Evolutionary conservation across 305 asterid species (phyloP).

Genomic region (Fraxinus sp.): DNA sequence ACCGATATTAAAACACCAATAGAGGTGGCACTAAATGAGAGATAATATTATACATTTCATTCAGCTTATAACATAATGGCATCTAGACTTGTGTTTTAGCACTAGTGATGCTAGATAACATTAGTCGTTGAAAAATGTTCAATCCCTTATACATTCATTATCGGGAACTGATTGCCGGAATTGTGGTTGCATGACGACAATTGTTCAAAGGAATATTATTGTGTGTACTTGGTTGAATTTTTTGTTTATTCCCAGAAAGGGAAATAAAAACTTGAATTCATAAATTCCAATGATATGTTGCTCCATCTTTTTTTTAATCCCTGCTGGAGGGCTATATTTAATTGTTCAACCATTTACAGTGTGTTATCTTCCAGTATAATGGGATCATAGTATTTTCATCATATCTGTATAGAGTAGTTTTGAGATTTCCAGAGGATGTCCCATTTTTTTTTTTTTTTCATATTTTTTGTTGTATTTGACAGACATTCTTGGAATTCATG

Average conservation of each 20-base stretch:
- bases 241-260: not conserved
- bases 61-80: no score
- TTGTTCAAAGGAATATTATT: not conserved
- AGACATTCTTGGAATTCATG: constrained; percentile 62
- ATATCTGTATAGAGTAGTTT: not conserved
- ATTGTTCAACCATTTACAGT: not conserved
- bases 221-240: not conserved
- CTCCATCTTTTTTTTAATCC: not conserved
- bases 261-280: not conserved
- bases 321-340: not conserved
- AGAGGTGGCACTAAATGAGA: no score
- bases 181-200: not conserved
- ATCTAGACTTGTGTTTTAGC: no score
- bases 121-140: not conserved
- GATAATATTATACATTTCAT: no score
- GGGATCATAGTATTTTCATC: not conserved
- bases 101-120: no score
- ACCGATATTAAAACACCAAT: no score
- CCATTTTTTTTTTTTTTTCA: not conserved
- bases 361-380: not conserved
- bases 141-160: not conserved
- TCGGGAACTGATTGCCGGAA: not conserved
- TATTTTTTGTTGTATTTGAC: constrained; percentile 26
- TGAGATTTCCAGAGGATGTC: constrained; percentile 8
- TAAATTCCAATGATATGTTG: not conserved